A percentile compares a stretch with the other conserved stretches of the same genome.
phyloP scores from a whole-genome alignment of 1,284 basidiomycete genomes.

The Polyporus tsugae region DNA sequence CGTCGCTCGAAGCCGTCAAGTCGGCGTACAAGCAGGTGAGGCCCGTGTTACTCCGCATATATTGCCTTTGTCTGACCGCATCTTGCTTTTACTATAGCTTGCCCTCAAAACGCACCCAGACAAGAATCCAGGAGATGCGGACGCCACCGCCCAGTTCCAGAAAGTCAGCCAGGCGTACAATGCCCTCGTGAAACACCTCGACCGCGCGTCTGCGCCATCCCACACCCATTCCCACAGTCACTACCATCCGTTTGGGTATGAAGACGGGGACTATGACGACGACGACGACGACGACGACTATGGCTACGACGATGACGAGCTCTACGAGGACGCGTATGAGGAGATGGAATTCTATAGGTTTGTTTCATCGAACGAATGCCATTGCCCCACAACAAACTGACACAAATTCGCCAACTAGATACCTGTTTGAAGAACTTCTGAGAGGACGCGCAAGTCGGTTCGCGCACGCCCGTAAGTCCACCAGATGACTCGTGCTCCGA shows the following conservation, averaged over 20 bases:
- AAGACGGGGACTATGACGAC: slow-evolving; percentile 45
- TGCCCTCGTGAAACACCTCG: slow-evolving; percentile 61
- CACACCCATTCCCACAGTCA: slow-evolving; percentile 29
- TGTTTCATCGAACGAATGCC: slow-evolving; percentile 19
- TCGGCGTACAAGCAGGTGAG: slow-evolving; percentile 70
- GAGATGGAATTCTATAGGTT: slow-evolving; percentile 54
- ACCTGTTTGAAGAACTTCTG: slow-evolving; percentile 55
- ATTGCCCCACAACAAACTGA: slow-evolving; percentile 1
- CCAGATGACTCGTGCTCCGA: no score
- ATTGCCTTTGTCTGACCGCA: background rate
- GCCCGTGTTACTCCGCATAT: background rate
- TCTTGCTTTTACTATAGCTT: slow-evolving; percentile 47
- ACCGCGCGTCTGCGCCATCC: slow-evolving; percentile 44
- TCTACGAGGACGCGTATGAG: slow-evolving; percentile 37
- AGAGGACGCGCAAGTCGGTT: slow-evolving; percentile 47
- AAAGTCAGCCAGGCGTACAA: slow-evolving; percentile 72
- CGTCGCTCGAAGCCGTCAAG: slow-evolving; percentile 69
- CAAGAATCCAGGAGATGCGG: slow-evolving; percentile 69
- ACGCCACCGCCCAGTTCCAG: slow-evolving; percentile 76
- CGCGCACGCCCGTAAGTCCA: slow-evolving; percentile 40
- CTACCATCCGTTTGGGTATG: slow-evolving; percentile 29
- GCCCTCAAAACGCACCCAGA: slow-evolving; percentile 78
- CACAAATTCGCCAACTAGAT: slow-evolving; percentile 42
- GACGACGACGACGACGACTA: slow-evolving; percentile 42
- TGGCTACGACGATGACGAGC: slow-evolving; percentile 43